Evolutionary conservation across 148 eudicot genomes (phyloP), one percentile per base, ranked within the genome.

Genomic region (Rhododendron griersonianum): DNA sequence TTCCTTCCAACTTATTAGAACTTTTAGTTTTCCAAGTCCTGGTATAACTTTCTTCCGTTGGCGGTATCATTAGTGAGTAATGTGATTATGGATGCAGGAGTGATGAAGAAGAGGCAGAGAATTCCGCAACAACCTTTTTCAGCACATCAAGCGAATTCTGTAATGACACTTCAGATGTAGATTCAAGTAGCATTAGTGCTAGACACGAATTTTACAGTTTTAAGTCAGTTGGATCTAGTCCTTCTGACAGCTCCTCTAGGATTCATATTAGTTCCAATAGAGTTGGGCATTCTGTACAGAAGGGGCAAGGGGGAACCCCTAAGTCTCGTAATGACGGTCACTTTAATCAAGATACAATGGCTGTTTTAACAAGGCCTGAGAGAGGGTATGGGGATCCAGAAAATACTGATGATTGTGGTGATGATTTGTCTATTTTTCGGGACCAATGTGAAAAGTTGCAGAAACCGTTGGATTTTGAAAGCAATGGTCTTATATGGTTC

Each of bases 161-260:
- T 89, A 87, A 89, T 79, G 94, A 93, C 85, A 86, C 85, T 86
- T 95, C 93, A 39, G 95, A 94, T 90, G 61, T 94, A 89, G 99
- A 94, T 88, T 88, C 92, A 55, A 89, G 91, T 94, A 93, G 95
- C 91, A 74, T 94, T 93, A 94, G 95, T 88, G 81, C 87, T 93
- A 93, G 96, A 84, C 90, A 90, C 83, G 96, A 93, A 78, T 84
- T 84, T 90, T 88, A 91, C 87, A 91, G 91, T 90, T 92, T 84
- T 89, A 92, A 85, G 88, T 94, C 98, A 87, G 89, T 85, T 63
- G 98, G 93, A 84, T 95, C 98, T 83, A 93, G 94, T 88, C 96
- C 98, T 83, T 90, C 93, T 83, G 98, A 91, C 89, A 97, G 98
- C 93, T 95, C 98, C 88, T 94, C 95, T 91, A 94, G 95, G 95